Conservation (phyloP, 768 basidiomycete genomes). For the Auriculariales sp. region DNA sequence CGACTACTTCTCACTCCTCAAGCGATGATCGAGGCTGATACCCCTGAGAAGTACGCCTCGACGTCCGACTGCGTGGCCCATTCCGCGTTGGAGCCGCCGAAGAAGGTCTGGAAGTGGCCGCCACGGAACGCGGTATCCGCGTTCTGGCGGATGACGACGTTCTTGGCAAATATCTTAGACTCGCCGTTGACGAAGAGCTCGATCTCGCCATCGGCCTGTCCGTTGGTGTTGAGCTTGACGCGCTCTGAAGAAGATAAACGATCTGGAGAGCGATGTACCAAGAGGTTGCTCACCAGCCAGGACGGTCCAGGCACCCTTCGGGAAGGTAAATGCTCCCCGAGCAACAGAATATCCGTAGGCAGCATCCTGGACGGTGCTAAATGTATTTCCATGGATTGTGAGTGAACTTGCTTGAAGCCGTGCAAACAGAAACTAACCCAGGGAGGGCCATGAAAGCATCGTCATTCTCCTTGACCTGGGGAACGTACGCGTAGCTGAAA, state of each 20-base stretch:
- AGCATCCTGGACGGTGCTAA: conserved; percentile 45
- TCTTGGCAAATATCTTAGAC: conserved; percentile 44
- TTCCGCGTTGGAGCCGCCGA: conserved; percentile 37
- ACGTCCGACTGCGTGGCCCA: conserved; percentile 52
- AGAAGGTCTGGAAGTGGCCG: conserved; percentile 65
- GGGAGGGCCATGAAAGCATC: conserved; percentile 34
- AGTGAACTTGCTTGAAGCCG: no score
- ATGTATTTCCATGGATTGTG: no score
- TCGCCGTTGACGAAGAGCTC: conserved; percentile 51
- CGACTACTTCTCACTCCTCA: background rate
- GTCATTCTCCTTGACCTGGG: conserved; percentile 31
- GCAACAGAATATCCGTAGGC: conserved; percentile 55
- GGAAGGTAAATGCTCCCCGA: conserved; percentile 51
- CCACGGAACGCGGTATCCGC: conserved; percentile 41
- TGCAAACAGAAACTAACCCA: no score
- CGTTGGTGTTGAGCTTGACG: conserved; percentile 59
- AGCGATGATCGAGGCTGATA: conserved; percentile 46
- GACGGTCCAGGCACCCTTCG: conserved; percentile 49
- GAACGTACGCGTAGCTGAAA: conserved; percentile 64
- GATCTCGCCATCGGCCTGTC: conserved; percentile 55
- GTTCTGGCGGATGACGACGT: conserved; percentile 40
- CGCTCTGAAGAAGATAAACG: no score
- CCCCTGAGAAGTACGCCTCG: conserved; percentile 53
- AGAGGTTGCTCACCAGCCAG: no score
- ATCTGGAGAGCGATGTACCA: no score